Conservation (phyloP, 257 asterid species). For the Solanum acaule region DNA sequence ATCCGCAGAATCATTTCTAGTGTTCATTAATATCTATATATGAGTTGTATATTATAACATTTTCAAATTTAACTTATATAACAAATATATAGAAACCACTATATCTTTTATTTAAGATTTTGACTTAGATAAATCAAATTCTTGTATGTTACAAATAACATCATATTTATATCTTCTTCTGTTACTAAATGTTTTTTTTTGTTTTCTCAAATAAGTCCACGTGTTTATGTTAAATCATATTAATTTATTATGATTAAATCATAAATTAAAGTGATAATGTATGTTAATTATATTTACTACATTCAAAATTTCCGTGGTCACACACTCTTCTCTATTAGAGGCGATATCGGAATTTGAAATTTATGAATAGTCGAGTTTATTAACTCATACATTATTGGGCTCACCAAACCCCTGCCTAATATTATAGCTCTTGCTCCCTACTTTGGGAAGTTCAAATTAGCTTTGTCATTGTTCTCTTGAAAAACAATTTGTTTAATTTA, state of each 20-base stretch:
- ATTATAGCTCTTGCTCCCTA: background rate
- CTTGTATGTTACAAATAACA: too few species aligned
- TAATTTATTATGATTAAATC: background rate
- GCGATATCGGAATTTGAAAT: background rate
- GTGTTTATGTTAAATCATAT: background rate
- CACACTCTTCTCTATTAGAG: background rate
- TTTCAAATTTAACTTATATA: background rate
- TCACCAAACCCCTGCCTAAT: background rate
- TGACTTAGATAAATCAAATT: background rate
- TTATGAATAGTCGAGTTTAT: background rate
- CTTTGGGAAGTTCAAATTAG: background rate
- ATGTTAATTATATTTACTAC: background rate
- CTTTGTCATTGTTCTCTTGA: background rate
- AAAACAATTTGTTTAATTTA: background rate
- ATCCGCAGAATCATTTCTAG: too few species aligned
- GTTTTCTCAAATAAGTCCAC: background rate
- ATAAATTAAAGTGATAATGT: background rate
- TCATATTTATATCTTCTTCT: background rate
- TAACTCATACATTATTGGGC: background rate
- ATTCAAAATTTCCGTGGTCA: fast-evolving
- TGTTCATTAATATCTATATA: too few species aligned
- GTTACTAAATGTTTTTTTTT: background rate
- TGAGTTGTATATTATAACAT: too few species aligned
- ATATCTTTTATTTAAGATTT: background rate
- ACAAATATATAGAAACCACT: background rate